These are phyloP conservation scores for Sungouiella thailandica DNA, from an alignment of 805 yeast genomes.

Conservation along the genomic window DNA sequence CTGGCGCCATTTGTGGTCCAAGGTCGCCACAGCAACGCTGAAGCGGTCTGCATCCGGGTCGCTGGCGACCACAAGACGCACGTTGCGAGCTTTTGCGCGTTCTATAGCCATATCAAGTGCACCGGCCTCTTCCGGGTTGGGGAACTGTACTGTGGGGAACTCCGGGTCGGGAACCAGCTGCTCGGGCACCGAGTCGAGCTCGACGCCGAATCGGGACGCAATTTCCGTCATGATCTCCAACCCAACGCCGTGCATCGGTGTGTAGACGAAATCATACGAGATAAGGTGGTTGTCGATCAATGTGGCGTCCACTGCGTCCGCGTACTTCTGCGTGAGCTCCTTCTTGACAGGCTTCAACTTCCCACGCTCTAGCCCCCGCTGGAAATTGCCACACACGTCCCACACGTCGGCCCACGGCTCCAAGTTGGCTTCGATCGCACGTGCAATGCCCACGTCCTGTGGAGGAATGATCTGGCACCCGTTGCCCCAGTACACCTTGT, in stretches of 20 bases:
- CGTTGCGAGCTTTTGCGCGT: conserved; percentile 49
- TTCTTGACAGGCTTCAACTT: conserved; percentile 38
- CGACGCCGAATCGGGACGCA: conserved; percentile 30
- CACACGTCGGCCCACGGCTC: conserved; percentile 54
- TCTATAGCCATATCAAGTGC: conserved; percentile 71
- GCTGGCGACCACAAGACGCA: conserved; percentile 69
- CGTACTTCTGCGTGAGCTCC: conserved; percentile 40
- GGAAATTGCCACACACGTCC: conserved; percentile 39
- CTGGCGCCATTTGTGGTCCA: conserved; percentile 58
- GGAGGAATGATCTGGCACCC: conserved; percentile 98
- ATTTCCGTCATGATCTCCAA: conserved; percentile 48
- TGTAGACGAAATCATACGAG: conserved; percentile 60
- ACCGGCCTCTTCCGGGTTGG: conserved; percentile 95
- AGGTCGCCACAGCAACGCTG: conserved; percentile 62
- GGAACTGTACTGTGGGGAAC: conserved; percentile 82
- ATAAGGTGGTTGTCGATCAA: conserved; percentile 27
- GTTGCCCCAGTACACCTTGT: conserved; percentile 87
- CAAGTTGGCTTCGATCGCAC: conserved; percentile 54
- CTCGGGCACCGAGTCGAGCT: conserved; percentile 44
- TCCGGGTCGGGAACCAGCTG: conserved; percentile 79
- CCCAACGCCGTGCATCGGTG: conserved; percentile 97
- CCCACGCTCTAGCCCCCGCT: conserved; percentile 14
- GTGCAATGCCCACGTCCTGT: conserved; percentile 71
- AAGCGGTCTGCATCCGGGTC: conserved; percentile 98
- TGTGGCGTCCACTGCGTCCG: conserved; percentile 18